Evolutionary conservation across 768 basidiomycete species (phyloP), one percentile per base, ranked within the genome.

Genomic region (Naganishia vaughanmartiniae): DNA sequence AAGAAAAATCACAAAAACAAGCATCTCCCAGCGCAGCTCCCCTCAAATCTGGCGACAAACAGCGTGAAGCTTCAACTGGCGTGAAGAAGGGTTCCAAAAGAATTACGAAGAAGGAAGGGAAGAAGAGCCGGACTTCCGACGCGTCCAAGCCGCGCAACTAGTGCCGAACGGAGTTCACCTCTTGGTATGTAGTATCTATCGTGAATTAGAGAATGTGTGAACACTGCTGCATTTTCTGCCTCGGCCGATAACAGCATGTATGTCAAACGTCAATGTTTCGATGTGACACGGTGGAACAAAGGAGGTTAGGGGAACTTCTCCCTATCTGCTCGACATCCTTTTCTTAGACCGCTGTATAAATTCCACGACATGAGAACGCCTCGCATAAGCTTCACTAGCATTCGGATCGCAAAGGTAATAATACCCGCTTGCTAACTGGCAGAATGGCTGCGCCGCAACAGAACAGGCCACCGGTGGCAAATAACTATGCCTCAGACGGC

Each of bases 111-210:
- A 45, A 30, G 42, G 60, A 45, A 24, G 60, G 39, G 5, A 63
- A 45, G 60, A 63, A 45, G 28, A 30, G 39, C 60, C 46, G 39
- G 26, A n/a, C 15, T 17, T 45, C 39, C 24, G 42, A 42, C 7
- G 39, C 39, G 17, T 46, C 24, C 26, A 28, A 24, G 36, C 21
- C 39, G 7, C 24, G 60, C 12, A 51, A 24, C 24, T 51, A 51
- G 24, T 42, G 39, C 26, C 39, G 2, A 28, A 42, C 24, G 21
- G 42, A 42, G 24, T 26, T 34, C 39, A 12, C 31, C 57, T 42
- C 24, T 30, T 63, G 60, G 60, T 45, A 63, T 45, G 42, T 45
- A 42, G 28, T 45, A 63, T 26, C 24, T 24, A 51, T 51, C 48
- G n/a, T 51, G 21, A 51, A 9, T 15, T n/a, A 7, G n/a, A 24